These are phyloP conservation scores for Colletotrichum sp. DNA, from an alignment of 2,329 filamentous ascomycete species.

Conservation along the genomic window DNA sequence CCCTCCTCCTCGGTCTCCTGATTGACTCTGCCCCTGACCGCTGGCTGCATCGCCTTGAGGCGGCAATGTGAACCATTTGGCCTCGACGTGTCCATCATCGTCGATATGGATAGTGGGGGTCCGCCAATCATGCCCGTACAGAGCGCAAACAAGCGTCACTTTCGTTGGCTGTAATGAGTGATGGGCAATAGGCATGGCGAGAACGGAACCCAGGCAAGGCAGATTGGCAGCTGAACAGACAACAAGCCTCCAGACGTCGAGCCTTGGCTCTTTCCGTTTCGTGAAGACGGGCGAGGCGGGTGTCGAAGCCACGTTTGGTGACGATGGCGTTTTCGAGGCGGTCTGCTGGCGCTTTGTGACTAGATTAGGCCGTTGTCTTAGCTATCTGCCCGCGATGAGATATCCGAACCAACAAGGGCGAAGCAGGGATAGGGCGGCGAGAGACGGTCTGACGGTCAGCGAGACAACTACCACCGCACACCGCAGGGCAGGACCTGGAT, in stretches of 20 bases:
- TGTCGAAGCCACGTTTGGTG: slow-evolving; percentile 1
- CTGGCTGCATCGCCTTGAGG: background rate
- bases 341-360: slow-evolving; percentile 1
- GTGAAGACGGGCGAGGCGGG: background rate
- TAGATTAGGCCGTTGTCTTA: background rate
- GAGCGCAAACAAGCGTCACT: background rate
- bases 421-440: background rate
- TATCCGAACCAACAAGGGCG: background rate
- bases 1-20: background rate
- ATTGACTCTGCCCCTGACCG: background rate
- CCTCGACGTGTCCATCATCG: background rate
- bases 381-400: background rate
- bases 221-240: background rate
- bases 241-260: background rate
- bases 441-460: background rate
- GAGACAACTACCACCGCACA: background rate
- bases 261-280: background rate
- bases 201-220: background rate
- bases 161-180: background rate
- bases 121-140: background rate
- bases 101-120: background rate
- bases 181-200: background rate
- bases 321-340: slow-evolving; percentile 9
- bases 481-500: background rate
- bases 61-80: background rate